Conservation (phyloP, 176 grass and related monocot species). For the Oryza rufipogon region DNA sequence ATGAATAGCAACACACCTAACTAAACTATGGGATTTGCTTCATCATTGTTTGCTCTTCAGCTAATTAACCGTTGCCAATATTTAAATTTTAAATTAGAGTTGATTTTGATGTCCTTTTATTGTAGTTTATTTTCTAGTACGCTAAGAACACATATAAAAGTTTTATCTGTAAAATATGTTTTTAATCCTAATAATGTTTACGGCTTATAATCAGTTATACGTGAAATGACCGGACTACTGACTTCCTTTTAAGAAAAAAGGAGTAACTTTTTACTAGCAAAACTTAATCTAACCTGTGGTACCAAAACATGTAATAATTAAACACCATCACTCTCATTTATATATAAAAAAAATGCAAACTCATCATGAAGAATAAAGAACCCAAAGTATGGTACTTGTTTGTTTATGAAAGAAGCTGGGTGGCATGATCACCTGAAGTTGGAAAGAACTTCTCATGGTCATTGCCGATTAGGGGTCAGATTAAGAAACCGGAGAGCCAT, state of each 20-base stretch:
- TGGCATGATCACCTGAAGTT: neutral
- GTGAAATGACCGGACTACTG: neutral
- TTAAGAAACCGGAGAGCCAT: constrained; percentile 27
- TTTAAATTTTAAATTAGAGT: no score
- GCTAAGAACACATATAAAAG: no score
- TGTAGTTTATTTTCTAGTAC: no score
- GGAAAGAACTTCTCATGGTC: neutral
- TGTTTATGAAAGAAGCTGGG: neutral
- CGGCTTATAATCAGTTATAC: no score
- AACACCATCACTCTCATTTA: neutral
- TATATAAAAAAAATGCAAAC: neutral
- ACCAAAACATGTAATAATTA: neutral
- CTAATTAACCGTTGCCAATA: no score
- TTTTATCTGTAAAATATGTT: no score
- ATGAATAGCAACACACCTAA: neutral
- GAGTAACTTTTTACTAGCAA: neutral
- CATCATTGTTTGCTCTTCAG: no score
- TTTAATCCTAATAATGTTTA: no score
- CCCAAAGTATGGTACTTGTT: neutral
- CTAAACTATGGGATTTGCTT: neutral
- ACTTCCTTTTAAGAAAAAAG: neutral
- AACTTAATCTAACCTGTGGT: neutral
- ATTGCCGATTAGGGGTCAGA: constrained; percentile 22
- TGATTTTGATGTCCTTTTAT: no score
- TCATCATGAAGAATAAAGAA: neutral